These are phyloP conservation scores for Herpomyces periplanetae DNA, from an alignment of 2,329 filamentous ascomycete genomes.

Conservation along the genomic window DNA sequence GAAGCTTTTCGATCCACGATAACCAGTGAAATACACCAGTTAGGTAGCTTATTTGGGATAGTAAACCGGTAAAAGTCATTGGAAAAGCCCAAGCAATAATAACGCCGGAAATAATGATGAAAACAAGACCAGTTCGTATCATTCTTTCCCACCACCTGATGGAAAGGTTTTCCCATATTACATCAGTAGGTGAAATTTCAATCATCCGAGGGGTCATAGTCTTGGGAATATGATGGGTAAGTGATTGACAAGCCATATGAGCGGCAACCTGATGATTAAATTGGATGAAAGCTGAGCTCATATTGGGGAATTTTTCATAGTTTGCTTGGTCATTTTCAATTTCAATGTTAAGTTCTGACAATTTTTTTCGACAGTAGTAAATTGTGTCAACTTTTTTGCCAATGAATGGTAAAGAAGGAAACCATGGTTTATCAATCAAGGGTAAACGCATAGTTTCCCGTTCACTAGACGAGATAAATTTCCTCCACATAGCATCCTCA, in stretches of 20 bases:
- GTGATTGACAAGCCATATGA: slow-evolving; percentile 82
- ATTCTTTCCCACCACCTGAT: slow-evolving; percentile 78
- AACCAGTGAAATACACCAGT: slow-evolving; percentile 26
- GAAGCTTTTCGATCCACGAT: slow-evolving; percentile 20
- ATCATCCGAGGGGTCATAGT: slow-evolving; percentile 7
- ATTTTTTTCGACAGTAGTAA: slow-evolving; percentile 47
- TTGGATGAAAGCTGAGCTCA: slow-evolving; percentile 91
- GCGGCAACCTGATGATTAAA: slow-evolving; percentile 93
- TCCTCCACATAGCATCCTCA: slow-evolving; percentile 31
- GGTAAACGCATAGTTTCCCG: slow-evolving; percentile 50
- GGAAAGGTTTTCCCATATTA: slow-evolving; percentile 90
- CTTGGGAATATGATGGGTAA: slow-evolving; percentile 59
- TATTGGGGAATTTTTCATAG: slow-evolving; percentile 46
- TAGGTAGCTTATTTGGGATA: slow-evolving; percentile 35
- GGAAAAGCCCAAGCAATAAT: slow-evolving; percentile 64
- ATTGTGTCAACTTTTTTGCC: slow-evolving; percentile 84
- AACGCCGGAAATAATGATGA: slow-evolving; percentile 26
- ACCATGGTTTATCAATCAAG: slow-evolving; percentile 19
- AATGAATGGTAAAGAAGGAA: slow-evolving; percentile 33
- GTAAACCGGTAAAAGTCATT: slow-evolving; percentile 39
- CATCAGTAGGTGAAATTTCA: slow-evolving; percentile 23
- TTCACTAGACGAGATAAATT: slow-evolving; percentile 39
- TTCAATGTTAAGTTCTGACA: slow-evolving; percentile 57
- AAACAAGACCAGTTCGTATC: slow-evolving; percentile 23
- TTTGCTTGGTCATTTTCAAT: slow-evolving; percentile 64